Base-by-base conservation (phyloP, 768 basidiomycete genomes). In the Tubosaeta sp. region DNA sequence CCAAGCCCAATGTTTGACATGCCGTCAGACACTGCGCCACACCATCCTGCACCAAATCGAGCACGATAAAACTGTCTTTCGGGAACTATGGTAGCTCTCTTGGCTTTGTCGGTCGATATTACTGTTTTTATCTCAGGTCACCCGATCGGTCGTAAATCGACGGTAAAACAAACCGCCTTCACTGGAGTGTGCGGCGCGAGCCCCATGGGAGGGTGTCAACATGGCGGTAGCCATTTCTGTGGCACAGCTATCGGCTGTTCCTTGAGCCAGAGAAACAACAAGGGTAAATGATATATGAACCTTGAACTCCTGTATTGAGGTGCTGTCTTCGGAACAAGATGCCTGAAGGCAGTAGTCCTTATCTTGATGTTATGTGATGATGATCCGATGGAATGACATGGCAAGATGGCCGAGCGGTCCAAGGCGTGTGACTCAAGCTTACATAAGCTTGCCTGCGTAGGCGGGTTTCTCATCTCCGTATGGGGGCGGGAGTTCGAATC, bases 351-450 rank as follows among this genome's bases (percentile, higher is more conserved):
- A 38, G 19, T 38, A 38, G 21, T 13, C 38, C 6, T 13, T 39
- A 19, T 9, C 21, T 21, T 39, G 38, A 39, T 39, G 19, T 12
- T 39, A 11, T 21, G 21, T 21, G 4, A 10, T 7, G 4, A 12
- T 18, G 19, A 18, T 19, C n/a, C 9, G 7, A 11, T 18, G 6
- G 12, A 12, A 21, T 21, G 3, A n/a, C 27, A 43, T 46, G 75
- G 75, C 75, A 77, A 76, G 75, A 77, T 78, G 77, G 77, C 77
- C 78, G 77, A 78, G 77, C 74, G 77, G 77, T 78, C 76, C 67
- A 78, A 76, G 78, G 77, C 77, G 77, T 78, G 77, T 79, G 78
- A 78, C 78, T 78, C 76, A 79, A 79, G 76, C 74, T 67, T 32
- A 6, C 14, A 24, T 29, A 45, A 53, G 52, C 52, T 53, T 53